Base-by-base conservation (phyloP, 805 yeast genomes). In the Cyberlindnera mrakii region DNA sequence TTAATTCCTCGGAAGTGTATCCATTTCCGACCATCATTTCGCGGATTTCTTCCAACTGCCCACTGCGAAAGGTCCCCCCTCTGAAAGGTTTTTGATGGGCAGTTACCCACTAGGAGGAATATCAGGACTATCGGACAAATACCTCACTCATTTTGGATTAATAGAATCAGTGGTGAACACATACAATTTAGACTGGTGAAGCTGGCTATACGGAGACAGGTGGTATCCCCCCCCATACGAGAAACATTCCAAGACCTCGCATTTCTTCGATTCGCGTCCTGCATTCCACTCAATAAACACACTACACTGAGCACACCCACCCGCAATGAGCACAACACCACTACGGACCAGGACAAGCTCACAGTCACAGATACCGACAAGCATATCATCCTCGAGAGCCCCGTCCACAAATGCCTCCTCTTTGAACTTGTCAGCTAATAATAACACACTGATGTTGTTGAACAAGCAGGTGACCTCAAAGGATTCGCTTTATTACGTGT, bases 401-500 rank as follows among this genome's bases (percentile, higher is more conserved):
- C 33, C 46, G n/a, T 47, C 53, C 14, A 38, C 33, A 32, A 46
- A 42, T 29, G 38, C 43, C 25, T 47, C 55, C 5, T 14, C 37
- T 6, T 19, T 42, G 31, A 49, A 47, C 32, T 40, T 49, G 31
- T 30, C 25, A 6, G 14, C 30, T 6, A 45, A 29, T 52, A 54
- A 47, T 35, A 58, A 53, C 40, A 59, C 63, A 11, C 55, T 57
- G 34, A 57, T 73, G 61, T 70, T 77, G 38, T 77, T 85, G 78
- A 85, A 85, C 62, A 72, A 72, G 50, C 74, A 71, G 47, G 84
- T 84, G 5, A 66, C 73, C 18, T 77, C 80, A 17, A 66, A 71
- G 40, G 90, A 82, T 46, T 87, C 90, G 30, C 64, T 87, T 20
- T 85, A 77, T 59, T 80, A 81, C 59, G 74, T 85, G 32, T 80